Evolutionary conservation across 2,329 filamentous ascomycete species (phyloP).

Genomic region (Hymenoscyphus infarciens): DNA sequence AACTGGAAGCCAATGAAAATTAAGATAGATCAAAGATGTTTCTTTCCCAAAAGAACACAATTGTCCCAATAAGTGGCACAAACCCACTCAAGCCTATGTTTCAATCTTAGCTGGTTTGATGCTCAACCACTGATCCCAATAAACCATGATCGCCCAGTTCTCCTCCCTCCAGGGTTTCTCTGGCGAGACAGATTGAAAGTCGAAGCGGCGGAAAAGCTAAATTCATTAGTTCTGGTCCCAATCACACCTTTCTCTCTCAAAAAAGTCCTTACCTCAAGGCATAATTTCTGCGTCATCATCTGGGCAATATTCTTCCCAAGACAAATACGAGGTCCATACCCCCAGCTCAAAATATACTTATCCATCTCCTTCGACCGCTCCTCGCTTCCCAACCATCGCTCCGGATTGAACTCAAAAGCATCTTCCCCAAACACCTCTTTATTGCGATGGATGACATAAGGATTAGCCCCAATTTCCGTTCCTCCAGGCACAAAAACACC

Average conservation of each 20-base stretch:
- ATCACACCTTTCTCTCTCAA: background rate
- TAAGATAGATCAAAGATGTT: too few relatives aligned
- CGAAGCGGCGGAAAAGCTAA: background rate
- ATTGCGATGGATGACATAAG: constrained; percentile 37
- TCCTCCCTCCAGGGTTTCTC: background rate
- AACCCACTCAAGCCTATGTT: background rate
- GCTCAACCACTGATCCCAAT: background rate
- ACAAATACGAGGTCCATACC: constrained; percentile 1
- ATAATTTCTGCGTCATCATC: background rate
- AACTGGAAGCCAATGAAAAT: too few relatives aligned
- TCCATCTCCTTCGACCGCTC: constrained; percentile 24
- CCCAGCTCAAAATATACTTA: background rate
- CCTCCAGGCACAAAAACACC: background rate
- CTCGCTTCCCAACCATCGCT: constrained; percentile 38
- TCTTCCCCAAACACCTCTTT: constrained; percentile 38
- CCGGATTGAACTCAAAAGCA: constrained; percentile 38
- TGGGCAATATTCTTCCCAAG: constrained; percentile 1
- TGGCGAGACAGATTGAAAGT: background rate
- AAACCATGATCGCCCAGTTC: background rate
- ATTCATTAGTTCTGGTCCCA: background rate
- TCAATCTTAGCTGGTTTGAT: background rate
- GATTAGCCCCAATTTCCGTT: background rate
- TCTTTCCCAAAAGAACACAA: too few relatives aligned
- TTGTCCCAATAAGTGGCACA: too few relatives aligned
- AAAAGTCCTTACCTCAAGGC: background rate